These are phyloP conservation scores for Phytophthora lateralis DNA, from an alignment of 352 stramenopile species.

Conservation along the genomic window DNA sequence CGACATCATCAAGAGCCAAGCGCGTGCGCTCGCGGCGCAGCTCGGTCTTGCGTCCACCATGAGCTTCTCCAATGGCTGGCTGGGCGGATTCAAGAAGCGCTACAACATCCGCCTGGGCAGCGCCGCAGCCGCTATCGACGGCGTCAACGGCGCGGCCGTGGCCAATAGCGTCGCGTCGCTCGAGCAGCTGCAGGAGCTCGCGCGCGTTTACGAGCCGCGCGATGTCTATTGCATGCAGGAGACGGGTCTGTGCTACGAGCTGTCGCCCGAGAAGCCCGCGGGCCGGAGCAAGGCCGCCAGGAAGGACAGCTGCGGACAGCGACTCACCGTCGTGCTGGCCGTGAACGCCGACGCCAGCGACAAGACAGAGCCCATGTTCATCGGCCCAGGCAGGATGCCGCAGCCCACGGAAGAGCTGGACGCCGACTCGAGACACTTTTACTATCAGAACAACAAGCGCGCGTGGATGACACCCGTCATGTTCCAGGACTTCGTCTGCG, in stretches of 20 bases:
- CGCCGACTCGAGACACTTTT: conserved; percentile 35
- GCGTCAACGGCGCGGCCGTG: conserved; percentile 16
- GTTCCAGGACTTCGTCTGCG: conserved; percentile 61
- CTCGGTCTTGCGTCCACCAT: conserved; percentile 53
- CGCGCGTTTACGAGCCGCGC: conserved; percentile 45
- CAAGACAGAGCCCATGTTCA: conserved; percentile 60
- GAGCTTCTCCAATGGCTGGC: conserved; percentile 70
- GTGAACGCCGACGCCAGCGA: conserved; percentile 61
- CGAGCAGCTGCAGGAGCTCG: conserved; percentile 45
- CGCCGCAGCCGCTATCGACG: conserved; percentile 29
- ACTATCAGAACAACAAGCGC: conserved; percentile 60
- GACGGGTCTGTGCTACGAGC: conserved; percentile 52
- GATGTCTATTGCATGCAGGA: conserved; percentile 70
- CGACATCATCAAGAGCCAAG: conserved; percentile 69
- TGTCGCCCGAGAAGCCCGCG: conserved; percentile 54
- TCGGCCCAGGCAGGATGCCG: conserved; percentile 40
- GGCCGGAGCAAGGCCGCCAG: conserved; percentile 30
- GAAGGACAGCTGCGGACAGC: conserved; percentile 28
- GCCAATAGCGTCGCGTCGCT: conserved; percentile 17
- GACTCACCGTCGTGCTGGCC: conserved; percentile 46
- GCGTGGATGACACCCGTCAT: conserved; percentile 66
- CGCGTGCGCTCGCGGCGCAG: conserved; percentile 41
- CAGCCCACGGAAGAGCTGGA: conserved; percentile 19
- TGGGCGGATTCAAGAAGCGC: conserved; percentile 67
- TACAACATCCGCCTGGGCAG: conserved; percentile 60